Base-by-base conservation (phyloP, 768 basidiomycete species). In the Boletus reticuloceps region DNA sequence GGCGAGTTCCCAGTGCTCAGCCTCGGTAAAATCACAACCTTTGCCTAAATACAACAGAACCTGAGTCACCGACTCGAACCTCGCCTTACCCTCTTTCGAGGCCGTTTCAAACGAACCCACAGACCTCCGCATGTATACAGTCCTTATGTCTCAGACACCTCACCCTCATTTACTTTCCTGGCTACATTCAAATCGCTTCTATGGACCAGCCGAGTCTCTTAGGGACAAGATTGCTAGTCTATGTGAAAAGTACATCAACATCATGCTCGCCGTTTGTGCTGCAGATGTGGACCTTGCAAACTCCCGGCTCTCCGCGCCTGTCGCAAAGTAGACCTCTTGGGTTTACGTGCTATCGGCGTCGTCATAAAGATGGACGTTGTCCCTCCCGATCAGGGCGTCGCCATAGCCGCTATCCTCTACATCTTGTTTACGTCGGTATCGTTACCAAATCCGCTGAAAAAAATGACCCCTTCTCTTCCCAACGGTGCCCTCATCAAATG, bases 341-440 rank as follows among this genome's bases (percentile, higher is more conserved):
- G 97, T 16, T 76, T 95, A 52, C 85, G 97, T 25, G 98, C 97
- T 2, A 94, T 99, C 61, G 97, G 97, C 29, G 97, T 99, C 16
- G 81, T 99, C 41, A 99, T 96, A 20, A 99, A 99, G 80, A 98
- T 99, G 97, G 97, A 99, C 69, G 78, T 99, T 34, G 94, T 99
- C 17, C 79, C 86, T 39, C 83, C 96, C 4, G 88, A 91, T 50
- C 81, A 87, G 56, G 97, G 96, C 12, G 89, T 86, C 0, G 60
- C 69, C 34, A 93, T 98, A 94, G 96, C 67, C 79, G 94, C 47
- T 99, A 99, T 66, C 97, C 97, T n/a, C 79, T 99, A 10, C 94
- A 97, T 62, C 82, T 99, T 1, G 97, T 96, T 14, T 98, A 99
- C 63, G 91, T 99, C 25, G 97, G 97, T 22, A 95, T 99, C 20